These are phyloP conservation scores for Psilocybe azurescens DNA, from an alignment of 768 basidiomycete genomes.

Conservation along the genomic window DNA sequence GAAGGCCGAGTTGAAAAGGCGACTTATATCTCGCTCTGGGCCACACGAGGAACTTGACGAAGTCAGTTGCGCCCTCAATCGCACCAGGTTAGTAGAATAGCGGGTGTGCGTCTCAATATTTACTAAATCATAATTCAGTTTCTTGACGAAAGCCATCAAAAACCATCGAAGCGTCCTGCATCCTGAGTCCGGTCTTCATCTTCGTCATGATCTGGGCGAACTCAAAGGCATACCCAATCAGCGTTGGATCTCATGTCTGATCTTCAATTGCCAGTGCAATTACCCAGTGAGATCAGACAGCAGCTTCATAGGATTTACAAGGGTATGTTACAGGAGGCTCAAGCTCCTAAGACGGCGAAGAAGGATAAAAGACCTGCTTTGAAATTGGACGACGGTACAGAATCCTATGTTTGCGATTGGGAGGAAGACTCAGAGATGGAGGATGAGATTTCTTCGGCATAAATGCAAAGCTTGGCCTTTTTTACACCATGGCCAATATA, in stretches of 20 bases:
- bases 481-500: too few relatives aligned
- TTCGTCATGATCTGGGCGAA: not conserved
- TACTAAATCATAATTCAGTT: not conserved
- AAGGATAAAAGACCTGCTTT: constrained; percentile 9
- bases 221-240: not conserved
- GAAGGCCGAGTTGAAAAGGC: not conserved
- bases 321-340: constrained; percentile 4
- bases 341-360: not conserved
- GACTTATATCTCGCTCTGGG: not conserved
- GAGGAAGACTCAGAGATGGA: not conserved
- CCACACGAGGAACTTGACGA: constrained; percentile 4
- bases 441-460: not conserved
- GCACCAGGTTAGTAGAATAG: not conserved
- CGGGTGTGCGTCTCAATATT: too few relatives aligned
- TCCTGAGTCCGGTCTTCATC: constrained; percentile 1
- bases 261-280: not conserved
- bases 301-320: constrained; percentile 4
- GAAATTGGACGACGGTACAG: constrained; percentile 2
- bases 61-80: not conserved
- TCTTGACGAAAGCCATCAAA: constrained; percentile 4
- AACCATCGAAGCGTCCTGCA: not conserved
- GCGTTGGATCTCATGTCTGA: not conserved
- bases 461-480: too few relatives aligned
- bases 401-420: not conserved
- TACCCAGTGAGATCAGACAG: not conserved